Evolutionary conservation across 441 rosid genomes (phyloP).

Genomic region (Eugenia klotzschiana): DNA sequence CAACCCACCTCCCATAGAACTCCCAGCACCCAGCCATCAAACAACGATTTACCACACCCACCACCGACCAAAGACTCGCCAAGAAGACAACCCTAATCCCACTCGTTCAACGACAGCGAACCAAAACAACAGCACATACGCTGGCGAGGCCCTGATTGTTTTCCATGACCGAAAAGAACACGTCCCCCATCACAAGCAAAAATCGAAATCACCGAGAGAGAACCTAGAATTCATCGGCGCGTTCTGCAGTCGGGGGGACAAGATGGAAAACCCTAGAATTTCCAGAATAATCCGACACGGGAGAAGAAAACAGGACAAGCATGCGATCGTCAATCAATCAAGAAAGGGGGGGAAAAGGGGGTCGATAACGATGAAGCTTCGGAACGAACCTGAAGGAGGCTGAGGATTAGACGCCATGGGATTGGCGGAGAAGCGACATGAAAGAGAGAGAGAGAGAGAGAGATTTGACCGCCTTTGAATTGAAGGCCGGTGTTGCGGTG

Average conservation of each 20-base stretch:
- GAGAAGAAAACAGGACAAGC: background rate
- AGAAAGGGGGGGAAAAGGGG: background rate
- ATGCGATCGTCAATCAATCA: background rate
- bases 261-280: background rate
- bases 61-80: background rate
- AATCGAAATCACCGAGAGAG: background rate
- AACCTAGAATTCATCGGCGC: background rate
- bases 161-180: background rate
- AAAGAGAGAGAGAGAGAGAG: background rate
- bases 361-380: background rate
- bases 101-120: background rate
- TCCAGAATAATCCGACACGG: background rate
- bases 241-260: background rate
- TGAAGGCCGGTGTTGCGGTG: background rate
- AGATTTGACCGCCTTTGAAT: background rate
- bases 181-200: background rate
- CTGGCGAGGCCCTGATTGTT: background rate
- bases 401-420: background rate
- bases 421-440: background rate
- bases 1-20: background rate
- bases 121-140: background rate
- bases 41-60: background rate
- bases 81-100: background rate
- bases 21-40: background rate
- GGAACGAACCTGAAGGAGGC: background rate